Percentiles rank a stretch among this genome's conserved stretches.
These are phyloP conservation scores for Geotrichum ghanense DNA, from an alignment of 805 yeast genomes.

Conservation along the genomic window DNA sequence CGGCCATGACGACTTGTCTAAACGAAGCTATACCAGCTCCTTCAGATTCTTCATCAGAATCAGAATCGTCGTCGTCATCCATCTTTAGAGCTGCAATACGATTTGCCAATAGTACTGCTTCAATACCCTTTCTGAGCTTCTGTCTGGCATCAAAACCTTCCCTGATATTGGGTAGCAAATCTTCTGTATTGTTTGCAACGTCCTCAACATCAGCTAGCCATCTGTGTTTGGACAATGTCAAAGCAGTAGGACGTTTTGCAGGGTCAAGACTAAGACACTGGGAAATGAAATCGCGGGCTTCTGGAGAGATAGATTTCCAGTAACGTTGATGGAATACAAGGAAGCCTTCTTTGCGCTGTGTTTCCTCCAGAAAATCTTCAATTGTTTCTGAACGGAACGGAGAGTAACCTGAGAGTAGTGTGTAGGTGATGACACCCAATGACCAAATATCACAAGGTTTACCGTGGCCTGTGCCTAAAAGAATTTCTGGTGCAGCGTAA, in stretches of 20 bases:
- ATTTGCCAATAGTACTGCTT: slow-evolving; percentile 71
- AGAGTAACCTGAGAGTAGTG: slow-evolving; percentile 82
- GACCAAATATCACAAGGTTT: slow-evolving; percentile 97
- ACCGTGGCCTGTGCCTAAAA: slow-evolving; percentile 76
- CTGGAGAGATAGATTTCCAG: slow-evolving; percentile 72
- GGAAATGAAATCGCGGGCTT: slow-evolving; percentile 70
- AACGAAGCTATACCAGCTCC: slow-evolving; percentile 23
- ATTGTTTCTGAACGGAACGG: slow-evolving; percentile 83
- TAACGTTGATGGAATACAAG: slow-evolving; percentile 80
- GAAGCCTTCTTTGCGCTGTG: slow-evolving; percentile 49
- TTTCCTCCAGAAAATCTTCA: slow-evolving; percentile 71
- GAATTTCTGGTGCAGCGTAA: slow-evolving; percentile 93
- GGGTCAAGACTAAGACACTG: slow-evolving; percentile 62
- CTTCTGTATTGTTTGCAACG: slow-evolving; percentile 38
- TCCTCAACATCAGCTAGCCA: slow-evolving; percentile 45
- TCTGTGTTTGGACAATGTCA: slow-evolving; percentile 51
- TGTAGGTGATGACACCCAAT: slow-evolving; percentile 83
- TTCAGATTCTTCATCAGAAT: slow-evolving; percentile 28
- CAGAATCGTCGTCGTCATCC: slow-evolving; percentile 37
- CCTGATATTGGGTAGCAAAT: slow-evolving; percentile 71
- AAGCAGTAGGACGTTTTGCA: slow-evolving; percentile 54
- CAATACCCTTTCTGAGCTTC: slow-evolving; percentile 78
- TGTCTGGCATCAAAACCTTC: slow-evolving; percentile 74
- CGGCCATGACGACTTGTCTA: slow-evolving; percentile 61
- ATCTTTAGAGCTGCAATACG: slow-evolving; percentile 58